Evolutionary conservation across 2,329 filamentous ascomycete species (phyloP).

Genomic region (Mycosphaerella sp.): DNA sequence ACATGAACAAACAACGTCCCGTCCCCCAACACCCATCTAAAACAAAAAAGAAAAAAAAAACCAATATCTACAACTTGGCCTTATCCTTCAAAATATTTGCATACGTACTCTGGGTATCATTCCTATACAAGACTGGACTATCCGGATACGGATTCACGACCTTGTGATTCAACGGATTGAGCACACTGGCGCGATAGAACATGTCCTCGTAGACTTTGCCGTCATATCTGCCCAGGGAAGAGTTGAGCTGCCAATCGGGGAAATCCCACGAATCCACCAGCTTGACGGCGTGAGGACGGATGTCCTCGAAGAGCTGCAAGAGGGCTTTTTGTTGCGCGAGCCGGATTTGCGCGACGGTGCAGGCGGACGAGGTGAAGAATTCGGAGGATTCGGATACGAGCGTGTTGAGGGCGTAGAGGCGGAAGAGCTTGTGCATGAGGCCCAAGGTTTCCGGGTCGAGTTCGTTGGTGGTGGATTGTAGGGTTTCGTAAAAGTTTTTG

Average conservation of each 20-base stretch:
- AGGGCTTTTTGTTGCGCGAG: conserved; percentile 61
- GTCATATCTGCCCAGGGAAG: conserved; percentile 61
- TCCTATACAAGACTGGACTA: conserved; percentile 56
- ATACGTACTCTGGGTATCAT: conserved; percentile 39
- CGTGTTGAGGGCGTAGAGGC: conserved; percentile 58
- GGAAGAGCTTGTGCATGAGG: conserved; percentile 61
- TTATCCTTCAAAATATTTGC: conserved; percentile 36
- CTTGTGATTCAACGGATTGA: conserved; percentile 67
- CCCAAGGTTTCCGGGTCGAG: conserved; percentile 53
- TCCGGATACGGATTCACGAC: conserved; percentile 68
- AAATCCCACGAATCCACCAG: conserved; percentile 71
- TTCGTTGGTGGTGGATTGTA: conserved; percentile 50
- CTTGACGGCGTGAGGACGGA: conserved; percentile 65
- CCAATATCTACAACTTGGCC: conserved; percentile 11
- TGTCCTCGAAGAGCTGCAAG: conserved; percentile 63
- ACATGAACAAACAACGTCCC: no score
- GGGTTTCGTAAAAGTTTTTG: conserved; percentile 69
- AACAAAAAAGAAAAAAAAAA: no score
- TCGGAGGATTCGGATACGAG: conserved; percentile 64
- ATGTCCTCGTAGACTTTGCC: conserved; percentile 74
- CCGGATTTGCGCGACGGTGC: conserved; percentile 66
- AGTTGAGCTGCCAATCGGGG: conserved; percentile 72
- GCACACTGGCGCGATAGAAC: conserved; percentile 63
- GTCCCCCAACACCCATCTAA: no score
- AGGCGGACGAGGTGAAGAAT: conserved; percentile 64